These are phyloP conservation scores for Russula abietina DNA, from an alignment of 768 basidiomycete genomes.

Conservation along the genomic window DNA sequence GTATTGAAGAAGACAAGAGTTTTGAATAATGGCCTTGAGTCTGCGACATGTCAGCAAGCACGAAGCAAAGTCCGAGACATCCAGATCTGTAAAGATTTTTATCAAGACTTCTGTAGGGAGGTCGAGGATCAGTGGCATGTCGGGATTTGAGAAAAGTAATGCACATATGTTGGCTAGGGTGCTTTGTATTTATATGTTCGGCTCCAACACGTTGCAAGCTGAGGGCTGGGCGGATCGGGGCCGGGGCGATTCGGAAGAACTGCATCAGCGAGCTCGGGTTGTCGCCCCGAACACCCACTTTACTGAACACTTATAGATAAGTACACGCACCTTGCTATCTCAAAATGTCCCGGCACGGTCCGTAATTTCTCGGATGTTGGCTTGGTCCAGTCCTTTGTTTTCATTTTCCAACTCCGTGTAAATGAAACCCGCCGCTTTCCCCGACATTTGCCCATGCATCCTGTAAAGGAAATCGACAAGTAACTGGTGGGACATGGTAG, in stretches of 20 bases:
- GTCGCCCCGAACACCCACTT: too few species aligned
- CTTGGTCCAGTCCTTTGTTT: background rate
- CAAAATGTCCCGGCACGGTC: background rate
- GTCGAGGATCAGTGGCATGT: conserved; percentile 1
- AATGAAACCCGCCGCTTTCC: background rate
- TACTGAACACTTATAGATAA: too few species aligned
- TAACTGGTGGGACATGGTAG: background rate
- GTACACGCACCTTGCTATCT: background rate
- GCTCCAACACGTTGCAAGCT: background rate
- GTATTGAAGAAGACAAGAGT: conserved; percentile 6
- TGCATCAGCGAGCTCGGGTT: background rate
- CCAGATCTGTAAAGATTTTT: background rate
- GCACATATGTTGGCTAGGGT: background rate
- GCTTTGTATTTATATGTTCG: background rate
- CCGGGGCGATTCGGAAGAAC: background rate
- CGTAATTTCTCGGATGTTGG: background rate
- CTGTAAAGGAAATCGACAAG: background rate
- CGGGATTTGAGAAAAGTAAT: background rate
- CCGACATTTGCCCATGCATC: background rate
- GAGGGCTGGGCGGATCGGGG: too few species aligned
- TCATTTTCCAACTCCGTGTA: background rate
- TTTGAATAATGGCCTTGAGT: background rate
- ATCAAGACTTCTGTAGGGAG: conserved; percentile 8
- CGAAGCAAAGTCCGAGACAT: background rate
- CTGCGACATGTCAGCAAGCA: conserved; percentile 4